phyloP scores from a whole-genome alignment of 1,284 basidiomycete species.

The Apiotrichum sp. region DNA sequence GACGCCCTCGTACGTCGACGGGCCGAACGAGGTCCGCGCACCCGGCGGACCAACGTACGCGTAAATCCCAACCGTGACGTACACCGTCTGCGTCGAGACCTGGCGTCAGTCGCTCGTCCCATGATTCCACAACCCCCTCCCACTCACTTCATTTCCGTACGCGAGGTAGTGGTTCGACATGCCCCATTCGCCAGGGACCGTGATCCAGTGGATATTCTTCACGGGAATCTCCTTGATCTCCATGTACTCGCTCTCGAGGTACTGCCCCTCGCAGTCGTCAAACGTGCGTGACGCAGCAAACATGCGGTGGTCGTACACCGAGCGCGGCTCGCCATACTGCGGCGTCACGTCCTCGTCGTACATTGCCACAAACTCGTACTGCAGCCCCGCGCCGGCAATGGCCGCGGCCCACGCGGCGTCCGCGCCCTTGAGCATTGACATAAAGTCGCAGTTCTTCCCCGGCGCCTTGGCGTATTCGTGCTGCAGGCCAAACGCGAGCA shows the following conservation, averaged over 20 bases:
- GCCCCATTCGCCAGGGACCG: background rate
- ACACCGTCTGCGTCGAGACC: too few species aligned
- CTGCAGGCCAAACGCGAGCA: slow-evolving; percentile 46
- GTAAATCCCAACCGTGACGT: too few species aligned
- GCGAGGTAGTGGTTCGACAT: background rate
- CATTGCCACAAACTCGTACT: background rate
- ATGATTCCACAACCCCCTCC: background rate
- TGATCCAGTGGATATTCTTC: background rate
- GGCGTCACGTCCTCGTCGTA: background rate
- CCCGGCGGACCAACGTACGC: too few species aligned
- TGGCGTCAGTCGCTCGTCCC: too few species aligned
- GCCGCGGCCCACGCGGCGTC: background rate
- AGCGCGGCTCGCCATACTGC: too few species aligned
- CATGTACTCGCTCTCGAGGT: background rate
- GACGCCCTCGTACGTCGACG: too few species aligned
- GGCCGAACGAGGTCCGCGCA: too few species aligned
- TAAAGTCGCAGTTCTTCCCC: background rate
- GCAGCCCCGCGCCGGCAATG: background rate
- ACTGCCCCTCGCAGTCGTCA: background rate
- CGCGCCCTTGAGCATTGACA: background rate
- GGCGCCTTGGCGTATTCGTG: slow-evolving; percentile 42
- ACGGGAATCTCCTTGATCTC: background rate
- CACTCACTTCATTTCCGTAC: background rate
- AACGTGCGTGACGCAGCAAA: background rate
- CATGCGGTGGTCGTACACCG: background rate